A percentile compares a stretch with the other conserved stretches of the same genome.
Conservation (phyloP, 2,329 filamentous ascomycete species). For the Botrytis elliptica region DNA sequence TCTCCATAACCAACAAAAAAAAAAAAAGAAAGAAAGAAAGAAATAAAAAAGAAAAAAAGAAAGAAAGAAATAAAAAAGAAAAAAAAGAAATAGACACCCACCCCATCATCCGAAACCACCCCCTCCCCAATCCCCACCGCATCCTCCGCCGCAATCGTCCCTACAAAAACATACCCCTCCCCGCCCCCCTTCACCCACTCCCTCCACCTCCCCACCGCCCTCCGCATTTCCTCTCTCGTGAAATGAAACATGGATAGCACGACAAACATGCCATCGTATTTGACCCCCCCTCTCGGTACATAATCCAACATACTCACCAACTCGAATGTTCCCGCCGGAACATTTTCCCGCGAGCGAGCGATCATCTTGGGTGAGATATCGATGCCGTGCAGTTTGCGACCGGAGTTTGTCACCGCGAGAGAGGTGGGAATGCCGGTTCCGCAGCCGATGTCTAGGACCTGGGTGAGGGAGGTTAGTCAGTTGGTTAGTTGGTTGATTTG, state of each 20-base stretch:
- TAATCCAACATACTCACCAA: background rate
- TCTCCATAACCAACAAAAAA: background rate
- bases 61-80: no score
- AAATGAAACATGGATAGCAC: background rate
- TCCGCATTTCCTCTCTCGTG: background rate
- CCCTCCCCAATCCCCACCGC: background rate
- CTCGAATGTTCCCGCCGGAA: background rate
- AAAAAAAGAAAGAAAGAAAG: no score
- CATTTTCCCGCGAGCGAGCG: background rate
- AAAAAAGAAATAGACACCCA: no score
- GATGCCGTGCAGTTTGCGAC: background rate
- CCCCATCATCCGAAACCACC: background rate
- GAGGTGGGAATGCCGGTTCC: constrained; percentile 1
- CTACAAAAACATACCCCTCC: background rate
- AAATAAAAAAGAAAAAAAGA: no score
- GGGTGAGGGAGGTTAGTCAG: background rate
- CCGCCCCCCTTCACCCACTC: background rate
- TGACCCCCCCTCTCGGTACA: background rate
- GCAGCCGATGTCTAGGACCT: background rate
- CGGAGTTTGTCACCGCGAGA: background rate
- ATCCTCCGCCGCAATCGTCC: background rate
- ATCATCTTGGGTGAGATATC: background rate
- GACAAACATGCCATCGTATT: background rate
- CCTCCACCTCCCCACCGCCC: background rate
- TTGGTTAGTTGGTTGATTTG: background rate